These are phyloP conservation scores for Starmerella sp. DNA, from an alignment of 805 yeast genomes.

Conservation along the genomic window DNA sequence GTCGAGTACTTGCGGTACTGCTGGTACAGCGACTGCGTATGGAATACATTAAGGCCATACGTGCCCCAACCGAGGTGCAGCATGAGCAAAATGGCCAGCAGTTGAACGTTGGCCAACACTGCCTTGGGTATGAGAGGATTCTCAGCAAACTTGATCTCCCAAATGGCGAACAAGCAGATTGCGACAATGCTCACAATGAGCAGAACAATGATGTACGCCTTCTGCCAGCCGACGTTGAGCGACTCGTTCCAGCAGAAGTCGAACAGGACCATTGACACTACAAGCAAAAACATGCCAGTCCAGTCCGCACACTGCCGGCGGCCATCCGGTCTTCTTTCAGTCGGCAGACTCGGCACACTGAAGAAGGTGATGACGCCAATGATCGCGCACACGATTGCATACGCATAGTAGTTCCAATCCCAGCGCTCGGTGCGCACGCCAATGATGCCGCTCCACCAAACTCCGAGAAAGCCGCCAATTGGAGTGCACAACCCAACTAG, in stretches of 20 bases:
- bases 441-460: conserved; percentile 32
- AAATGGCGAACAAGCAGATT: conserved; percentile 25
- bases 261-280: conserved; percentile 48
- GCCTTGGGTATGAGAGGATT: conserved; percentile 44
- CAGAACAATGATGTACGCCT: conserved; percentile 41
- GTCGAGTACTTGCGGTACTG: conserved; percentile 41
- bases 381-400: conserved; percentile 28
- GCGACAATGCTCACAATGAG: conserved; percentile 52
- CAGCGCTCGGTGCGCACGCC: conserved; percentile 17
- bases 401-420: conserved; percentile 34
- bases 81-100: conserved; percentile 36
- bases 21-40: conserved; percentile 42
- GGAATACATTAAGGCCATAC: conserved; percentile 61
- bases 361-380: conserved; percentile 4
- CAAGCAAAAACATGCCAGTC: conserved; percentile 46
- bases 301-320: conserved; percentile 37
- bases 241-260: conserved; percentile 69
- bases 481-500: conserved; percentile 54
- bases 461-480: conserved; percentile 47
- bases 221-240: conserved; percentile 57
- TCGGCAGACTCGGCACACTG: conserved; percentile 12
- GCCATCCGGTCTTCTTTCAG: conserved; percentile 4
- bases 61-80: conserved; percentile 47
- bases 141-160: conserved; percentile 43
- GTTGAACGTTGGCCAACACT: conserved; percentile 33